Evolutionary conservation across 768 basidiomycete species (phyloP).

Genomic region (Trametes maxima): DNA sequence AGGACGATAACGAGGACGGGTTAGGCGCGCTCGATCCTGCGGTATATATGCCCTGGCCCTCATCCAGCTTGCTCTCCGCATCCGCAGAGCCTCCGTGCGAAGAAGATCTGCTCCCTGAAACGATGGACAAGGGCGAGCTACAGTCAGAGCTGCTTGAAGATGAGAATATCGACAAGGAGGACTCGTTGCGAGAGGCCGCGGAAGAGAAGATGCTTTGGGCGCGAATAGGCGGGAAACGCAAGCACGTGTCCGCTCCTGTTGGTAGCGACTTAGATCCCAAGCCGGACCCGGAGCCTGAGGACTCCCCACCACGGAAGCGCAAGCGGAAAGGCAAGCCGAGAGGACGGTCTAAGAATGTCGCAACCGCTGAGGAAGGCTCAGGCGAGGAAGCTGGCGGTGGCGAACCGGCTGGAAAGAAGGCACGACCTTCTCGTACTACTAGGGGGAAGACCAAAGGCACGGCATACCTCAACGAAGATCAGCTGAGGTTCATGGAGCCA

Average conservation of each 20-base stretch:
- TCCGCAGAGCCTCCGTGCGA: conserved; percentile 24
- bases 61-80: conserved; percentile 2
- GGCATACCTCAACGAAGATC: conserved; percentile 6
- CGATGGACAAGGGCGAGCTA: conserved; percentile 42
- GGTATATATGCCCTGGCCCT: conserved; percentile 26
- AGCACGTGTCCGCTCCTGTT: too few relatives aligned
- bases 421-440: neutral
- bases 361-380: neutral
- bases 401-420: neutral
- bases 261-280: neutral
- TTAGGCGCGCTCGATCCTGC: conserved; percentile 17
- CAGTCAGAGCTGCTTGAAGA: conserved; percentile 47
- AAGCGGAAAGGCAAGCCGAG: conserved; percentile 7
- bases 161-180: conserved; percentile 37
- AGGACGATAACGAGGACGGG: neutral
- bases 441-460: conserved; percentile 9
- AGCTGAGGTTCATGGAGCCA: conserved; percentile 19
- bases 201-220: conserved; percentile 48
- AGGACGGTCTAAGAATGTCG: neutral
- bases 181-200: conserved; percentile 37
- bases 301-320: neutral
- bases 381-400: neutral
- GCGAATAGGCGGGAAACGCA: conserved; percentile 2
- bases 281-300: neutral
- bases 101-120: conserved; percentile 32